Evolutionary conservation across 345 rosid species (phyloP), one percentile per base, ranked within the genome.

Genomic region (Ceriops decandra): DNA sequence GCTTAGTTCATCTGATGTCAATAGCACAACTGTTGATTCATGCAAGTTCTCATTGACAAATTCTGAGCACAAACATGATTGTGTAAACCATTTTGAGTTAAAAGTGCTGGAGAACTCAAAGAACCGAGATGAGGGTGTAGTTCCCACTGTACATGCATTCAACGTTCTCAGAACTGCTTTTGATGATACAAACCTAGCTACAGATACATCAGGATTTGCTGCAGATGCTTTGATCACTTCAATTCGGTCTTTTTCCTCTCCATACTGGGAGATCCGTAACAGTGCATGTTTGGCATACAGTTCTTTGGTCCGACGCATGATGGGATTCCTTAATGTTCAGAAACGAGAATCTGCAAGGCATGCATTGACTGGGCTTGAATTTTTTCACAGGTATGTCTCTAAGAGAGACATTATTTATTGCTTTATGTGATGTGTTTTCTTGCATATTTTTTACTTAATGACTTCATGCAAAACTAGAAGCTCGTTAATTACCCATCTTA

Each of bases 261-360:
- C 95, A 59, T 91, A 91, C 78, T 93, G 97, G 98, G 98, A 93
- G 86, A 86, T 93, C 38, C 82, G 97, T 60, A 93, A 93, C 81
- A 86, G 97, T 82, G 98, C 98, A 70, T 88, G 96, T 69, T 86
- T 84, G 58, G 92, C 97, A 52, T 93, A 88, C 75, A 93, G 97
- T 76, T 90, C 97, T 71, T 82, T 93, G 81, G 79, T 93, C 52
- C 87, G 97, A 36, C 84, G 98, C 54, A 91, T 89, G 91, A 73
- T 93, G 76, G 98, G 98, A 46, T 91, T 93, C 79, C 87, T 91
- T 67, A 93, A 93, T 78, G 91, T 88, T 77, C 95, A 86, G 72
- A 93, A 88, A 72, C 87, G 96, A 72, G 96, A 87, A 83, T 91
- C 98, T 68, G 85, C 87, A 35, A 71, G 95, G 9, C 96, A 95